Conservation (phyloP, 2,329 filamentous ascomycete genomes). For the Tolypocladium capitatum region DNA sequence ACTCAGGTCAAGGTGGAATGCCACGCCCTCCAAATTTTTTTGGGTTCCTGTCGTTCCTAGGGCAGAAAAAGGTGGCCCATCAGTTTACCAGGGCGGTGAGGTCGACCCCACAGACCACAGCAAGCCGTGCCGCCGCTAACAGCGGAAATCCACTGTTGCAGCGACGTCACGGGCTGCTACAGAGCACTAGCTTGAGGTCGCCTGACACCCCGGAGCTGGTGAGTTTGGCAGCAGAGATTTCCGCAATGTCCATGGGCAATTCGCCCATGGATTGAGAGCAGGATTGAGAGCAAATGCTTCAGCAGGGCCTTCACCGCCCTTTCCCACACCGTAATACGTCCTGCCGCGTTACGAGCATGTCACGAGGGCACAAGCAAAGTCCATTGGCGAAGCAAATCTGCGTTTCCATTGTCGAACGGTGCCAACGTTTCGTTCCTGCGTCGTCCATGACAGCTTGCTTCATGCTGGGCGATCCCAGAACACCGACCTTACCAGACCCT, state of each 20-base stretch:
- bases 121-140: not conserved
- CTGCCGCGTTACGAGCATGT: not conserved
- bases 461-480: conserved; percentile 14
- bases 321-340: not conserved
- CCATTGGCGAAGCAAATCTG: conserved; percentile 9
- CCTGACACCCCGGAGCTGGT: not conserved
- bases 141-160: not conserved
- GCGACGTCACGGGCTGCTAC: not conserved
- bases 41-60: conserved; percentile 8
- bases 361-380: not conserved
- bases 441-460: conserved; percentile 14
- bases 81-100: conserved; percentile 15
- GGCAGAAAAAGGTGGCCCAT: conserved; percentile 11
- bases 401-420: conserved; percentile 14
- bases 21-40: conserved; percentile 16
- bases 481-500: conserved; percentile 17
- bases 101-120: conserved; percentile 3
- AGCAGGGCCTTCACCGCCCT: not conserved
- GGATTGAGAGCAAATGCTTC: not conserved
- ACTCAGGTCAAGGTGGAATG: conserved; percentile 3
- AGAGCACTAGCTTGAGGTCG: not conserved
- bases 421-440: conserved; percentile 9
- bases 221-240: not conserved
- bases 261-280: no score
- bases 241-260: not conserved